phyloP scores from a whole-genome alignment of 257 asterid genomes.

The Scutellaria baicalensis region DNA sequence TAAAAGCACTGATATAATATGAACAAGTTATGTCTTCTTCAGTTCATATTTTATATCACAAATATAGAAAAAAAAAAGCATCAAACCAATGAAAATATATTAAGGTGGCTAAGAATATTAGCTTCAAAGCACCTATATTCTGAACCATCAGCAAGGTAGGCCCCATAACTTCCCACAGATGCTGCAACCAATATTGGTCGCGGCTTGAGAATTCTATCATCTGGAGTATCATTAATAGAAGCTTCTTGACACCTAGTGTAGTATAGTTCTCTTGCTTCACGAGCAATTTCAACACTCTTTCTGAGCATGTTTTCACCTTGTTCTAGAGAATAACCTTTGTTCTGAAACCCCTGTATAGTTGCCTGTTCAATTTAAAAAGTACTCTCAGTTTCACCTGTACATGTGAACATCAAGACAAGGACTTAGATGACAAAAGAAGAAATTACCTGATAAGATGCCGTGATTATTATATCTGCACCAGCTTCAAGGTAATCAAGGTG shows the following conservation, averaged over 20 bases:
- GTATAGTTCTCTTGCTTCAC: slow-evolving; percentile 68
- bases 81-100: background rate
- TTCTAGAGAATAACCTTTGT: slow-evolving; percentile 71
- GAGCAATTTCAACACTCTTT: slow-evolving; percentile 76
- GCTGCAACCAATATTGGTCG: slow-evolving; percentile 81
- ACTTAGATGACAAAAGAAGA: background rate
- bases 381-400: slow-evolving; percentile 7
- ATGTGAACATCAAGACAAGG: background rate
- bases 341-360: slow-evolving; percentile 82
- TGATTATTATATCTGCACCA: slow-evolving; percentile 73
- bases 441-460: slow-evolving; percentile 86
- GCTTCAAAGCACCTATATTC: slow-evolving; percentile 65
- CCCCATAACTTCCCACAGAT: slow-evolving; percentile 93
- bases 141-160: slow-evolving; percentile 89
- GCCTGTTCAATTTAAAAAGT: slow-evolving; percentile 45
- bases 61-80: background rate
- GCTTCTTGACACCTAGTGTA: slow-evolving; percentile 44
- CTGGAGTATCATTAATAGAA: slow-evolving; percentile 23
- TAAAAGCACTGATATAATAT: background rate
- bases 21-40: background rate
- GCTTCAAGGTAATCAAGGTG: slow-evolving; percentile 95
- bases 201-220: slow-evolving; percentile 52
- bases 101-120: background rate
- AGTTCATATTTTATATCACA: background rate
- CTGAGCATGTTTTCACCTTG: slow-evolving; percentile 67